Conservation (phyloP, 75 land plant species). For the Pinus taeda region DNA sequence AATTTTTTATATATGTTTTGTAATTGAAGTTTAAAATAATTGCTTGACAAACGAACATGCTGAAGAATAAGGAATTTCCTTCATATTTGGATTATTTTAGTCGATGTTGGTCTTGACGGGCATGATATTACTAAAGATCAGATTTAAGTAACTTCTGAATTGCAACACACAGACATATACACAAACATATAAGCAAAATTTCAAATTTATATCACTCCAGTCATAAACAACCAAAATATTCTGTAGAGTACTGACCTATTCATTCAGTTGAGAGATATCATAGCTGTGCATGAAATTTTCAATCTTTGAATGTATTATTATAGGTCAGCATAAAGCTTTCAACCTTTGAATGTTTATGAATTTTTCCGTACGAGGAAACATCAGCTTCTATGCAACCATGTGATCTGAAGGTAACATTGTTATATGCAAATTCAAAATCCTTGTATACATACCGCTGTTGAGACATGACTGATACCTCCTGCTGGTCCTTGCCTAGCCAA, state of each 20-base stretch:
- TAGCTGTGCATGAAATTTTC: neutral
- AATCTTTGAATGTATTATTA: no score
- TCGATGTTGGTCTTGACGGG: neutral
- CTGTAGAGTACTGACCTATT: neutral
- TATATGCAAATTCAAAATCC: neutral
- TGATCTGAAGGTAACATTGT: neutral
- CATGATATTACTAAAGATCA: neutral
- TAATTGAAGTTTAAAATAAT: neutral
- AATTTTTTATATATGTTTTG: neutral
- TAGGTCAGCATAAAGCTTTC: neutral
- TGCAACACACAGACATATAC: neutral
- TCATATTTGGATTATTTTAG: neutral
- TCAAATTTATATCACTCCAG: neutral
- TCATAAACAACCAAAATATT: neutral
- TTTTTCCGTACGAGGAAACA: neutral
- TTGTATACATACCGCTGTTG: constrained; percentile 66
- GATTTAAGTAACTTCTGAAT: neutral
- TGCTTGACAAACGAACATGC: neutral
- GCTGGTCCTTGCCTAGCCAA: constrained; percentile 82
- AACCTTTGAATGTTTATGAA: no score
- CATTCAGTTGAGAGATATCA: neutral
- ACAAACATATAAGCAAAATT: neutral
- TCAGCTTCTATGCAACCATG: neutral
- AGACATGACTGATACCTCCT: constrained; percentile 74
- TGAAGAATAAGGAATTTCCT: neutral